Percentiles rank a stretch among this genome's conserved stretches.
Conservation (phyloP, 1,284 basidiomycete genomes). For the Sanghuangporus weigelae region DNA sequence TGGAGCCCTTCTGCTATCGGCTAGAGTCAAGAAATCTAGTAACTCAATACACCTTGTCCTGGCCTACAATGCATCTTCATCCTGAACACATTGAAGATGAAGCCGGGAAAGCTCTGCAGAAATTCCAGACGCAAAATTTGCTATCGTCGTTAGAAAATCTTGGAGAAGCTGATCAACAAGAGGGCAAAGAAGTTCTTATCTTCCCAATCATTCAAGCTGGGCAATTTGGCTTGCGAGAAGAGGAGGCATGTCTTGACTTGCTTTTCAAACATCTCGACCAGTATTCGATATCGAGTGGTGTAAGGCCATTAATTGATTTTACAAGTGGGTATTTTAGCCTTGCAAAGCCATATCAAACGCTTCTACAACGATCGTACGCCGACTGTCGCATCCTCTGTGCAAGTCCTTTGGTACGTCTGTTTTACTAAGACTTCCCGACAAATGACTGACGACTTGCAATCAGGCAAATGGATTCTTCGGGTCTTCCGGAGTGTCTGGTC, state of each 20-base stretch:
- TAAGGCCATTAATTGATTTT: conserved; percentile 56
- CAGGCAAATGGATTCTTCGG: conserved; percentile 96
- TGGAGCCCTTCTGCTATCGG: conserved; percentile 72
- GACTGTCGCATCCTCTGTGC: conserved; percentile 80
- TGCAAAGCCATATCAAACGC: conserved; percentile 75
- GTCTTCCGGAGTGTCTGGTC: conserved; percentile 82
- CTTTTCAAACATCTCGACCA: conserved; percentile 47
- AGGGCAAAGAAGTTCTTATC: conserved; percentile 49
- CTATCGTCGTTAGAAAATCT: conserved; percentile 21
- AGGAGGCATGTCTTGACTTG: conserved; percentile 58
- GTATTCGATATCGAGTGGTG: conserved; percentile 4
- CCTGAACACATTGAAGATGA: conserved; percentile 57
- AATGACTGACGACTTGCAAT: not conserved
- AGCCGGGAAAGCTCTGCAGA: conserved; percentile 40
- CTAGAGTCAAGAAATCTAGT: conserved; percentile 39
- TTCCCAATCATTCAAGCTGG: conserved; percentile 85
- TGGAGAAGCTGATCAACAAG: not conserved
- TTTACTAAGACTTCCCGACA: not conserved
- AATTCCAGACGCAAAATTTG: conserved; percentile 39
- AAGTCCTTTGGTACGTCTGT: conserved; percentile 66
- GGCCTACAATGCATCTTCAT: conserved; percentile 51
- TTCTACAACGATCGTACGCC: conserved; percentile 59
- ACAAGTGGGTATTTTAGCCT: conserved; percentile 97
- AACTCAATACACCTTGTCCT: conserved; percentile 33
- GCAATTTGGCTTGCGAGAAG: conserved; percentile 77